Percentiles rank a stretch among this genome's conserved stretches.
Evolutionary conservation across 2,329 filamentous ascomycete species (phyloP).

Genomic region (Pseudofabraea citricarpa): DNA sequence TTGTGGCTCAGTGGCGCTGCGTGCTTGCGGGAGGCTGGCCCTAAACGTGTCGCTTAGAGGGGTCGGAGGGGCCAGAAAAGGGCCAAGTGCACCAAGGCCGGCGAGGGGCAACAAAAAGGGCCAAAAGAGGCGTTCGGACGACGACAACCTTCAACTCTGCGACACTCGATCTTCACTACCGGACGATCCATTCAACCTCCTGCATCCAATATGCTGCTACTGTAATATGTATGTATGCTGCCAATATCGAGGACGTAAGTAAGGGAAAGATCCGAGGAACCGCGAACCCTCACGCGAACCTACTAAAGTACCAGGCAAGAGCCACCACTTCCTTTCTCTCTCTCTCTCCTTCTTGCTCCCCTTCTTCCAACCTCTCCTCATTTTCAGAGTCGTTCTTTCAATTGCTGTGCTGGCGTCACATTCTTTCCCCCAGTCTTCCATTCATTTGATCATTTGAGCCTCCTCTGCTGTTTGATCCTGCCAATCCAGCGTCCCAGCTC

Average conservation of each 20-base stretch:
- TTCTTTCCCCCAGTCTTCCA: neutral
- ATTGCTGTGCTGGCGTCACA: neutral
- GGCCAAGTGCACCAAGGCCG: no score
- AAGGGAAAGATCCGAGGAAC: neutral
- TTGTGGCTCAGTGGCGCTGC: no score
- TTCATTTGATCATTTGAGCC: neutral
- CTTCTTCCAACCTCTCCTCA: slow-evolving; percentile 41
- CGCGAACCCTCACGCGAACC: neutral
- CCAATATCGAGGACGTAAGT: neutral
- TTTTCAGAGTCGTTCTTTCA: slow-evolving; percentile 29
- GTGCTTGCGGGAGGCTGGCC: no score
- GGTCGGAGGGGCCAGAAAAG: no score
- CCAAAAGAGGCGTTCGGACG: no score
- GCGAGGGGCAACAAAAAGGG: no score
- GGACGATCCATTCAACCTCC: no score
- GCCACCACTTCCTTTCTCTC: slow-evolving; percentile 29
- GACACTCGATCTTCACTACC: no score
- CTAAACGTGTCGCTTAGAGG: no score
- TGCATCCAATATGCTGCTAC: no score
- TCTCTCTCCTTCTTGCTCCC: slow-evolving; percentile 31
- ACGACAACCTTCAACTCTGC: no score
- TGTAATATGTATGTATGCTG: no score
- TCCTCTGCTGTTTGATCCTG: neutral
- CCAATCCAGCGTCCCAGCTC: neutral
- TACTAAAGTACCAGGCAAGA: neutral